phyloP scores from a whole-genome alignment of 179 eudicot genomes.

The Corrigiola litoralis region DNA sequence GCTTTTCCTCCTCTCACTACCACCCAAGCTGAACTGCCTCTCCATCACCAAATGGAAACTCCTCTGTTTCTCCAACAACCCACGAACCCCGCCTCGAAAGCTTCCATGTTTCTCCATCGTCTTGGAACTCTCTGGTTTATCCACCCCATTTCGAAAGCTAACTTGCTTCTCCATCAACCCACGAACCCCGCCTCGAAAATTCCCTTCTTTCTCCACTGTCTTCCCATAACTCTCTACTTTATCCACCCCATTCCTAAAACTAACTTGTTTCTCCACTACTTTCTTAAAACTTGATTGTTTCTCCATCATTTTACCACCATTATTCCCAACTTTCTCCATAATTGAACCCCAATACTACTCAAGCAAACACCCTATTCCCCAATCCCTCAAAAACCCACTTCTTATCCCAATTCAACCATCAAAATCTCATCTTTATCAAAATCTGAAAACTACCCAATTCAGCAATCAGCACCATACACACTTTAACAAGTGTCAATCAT shows the following conservation, averaged over 20 bases:
- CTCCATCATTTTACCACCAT: slow-evolving; percentile 10
- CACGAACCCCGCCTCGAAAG: slow-evolving; percentile 32
- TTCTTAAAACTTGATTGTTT: slow-evolving; percentile 5
- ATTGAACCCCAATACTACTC: background rate
- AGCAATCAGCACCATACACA: slow-evolving; percentile 10
- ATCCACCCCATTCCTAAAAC: slow-evolving; percentile 6
- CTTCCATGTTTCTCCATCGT: slow-evolving; percentile 40
- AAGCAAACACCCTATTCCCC: background rate
- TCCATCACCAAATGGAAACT: slow-evolving; percentile 66
- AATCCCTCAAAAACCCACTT: slow-evolving; percentile 15
- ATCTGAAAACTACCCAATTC: slow-evolving; percentile 22
- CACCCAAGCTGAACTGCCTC: slow-evolving; percentile 72
- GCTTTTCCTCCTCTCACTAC: slow-evolving; percentile 51
- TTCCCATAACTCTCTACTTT: slow-evolving; percentile 10
- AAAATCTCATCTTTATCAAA: slow-evolving; percentile 11
- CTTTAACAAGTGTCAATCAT: background rate
- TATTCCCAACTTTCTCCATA: slow-evolving; percentile 24
- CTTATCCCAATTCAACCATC: background rate
- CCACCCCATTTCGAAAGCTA: slow-evolving; percentile 23
- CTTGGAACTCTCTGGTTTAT: slow-evolving; percentile 24
- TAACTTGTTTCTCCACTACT: slow-evolving; percentile 15
- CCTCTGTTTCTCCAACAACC: slow-evolving; percentile 61
- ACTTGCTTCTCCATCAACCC: slow-evolving; percentile 32
- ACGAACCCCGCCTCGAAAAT: slow-evolving; percentile 13
- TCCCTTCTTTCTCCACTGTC: slow-evolving; percentile 28